Evolutionary conservation across 352 stramenopile genomes (phyloP), one percentile per base, ranked within the genome.

Genomic region (Phytophthora foliorum): DNA sequence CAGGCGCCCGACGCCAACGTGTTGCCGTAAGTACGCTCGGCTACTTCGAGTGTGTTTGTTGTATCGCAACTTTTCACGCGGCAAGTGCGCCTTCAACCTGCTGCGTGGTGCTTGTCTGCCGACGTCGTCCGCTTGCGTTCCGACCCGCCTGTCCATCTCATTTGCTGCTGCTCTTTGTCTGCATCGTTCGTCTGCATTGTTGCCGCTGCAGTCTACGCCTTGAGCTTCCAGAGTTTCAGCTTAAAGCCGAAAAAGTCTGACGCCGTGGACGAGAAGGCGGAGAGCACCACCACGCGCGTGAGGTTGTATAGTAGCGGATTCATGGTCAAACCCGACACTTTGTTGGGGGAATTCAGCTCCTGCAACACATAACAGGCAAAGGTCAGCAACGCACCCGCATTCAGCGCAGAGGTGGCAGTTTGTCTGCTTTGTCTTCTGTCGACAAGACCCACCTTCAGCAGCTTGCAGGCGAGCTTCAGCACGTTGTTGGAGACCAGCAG

Each of bases 221-320:
- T 95, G 59, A 97, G 84, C 72, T 97, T 97, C 80, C 90, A 94
- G 14, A 96, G 75, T 83, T 96, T 96, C 57, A 96, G 81, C 71
- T 96, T 97, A 71, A 97, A 97, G 67, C 91, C 91, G 60, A 97
- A 95, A 54, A 96, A 92, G 69, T 97, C 91, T 16, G 87, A 96
- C 45, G 93, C 87, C 4, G 90, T 91, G 42, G 89, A 95, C 55
- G 87, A 96, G 56, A 97, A 95, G 39, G 91, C 91, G 24, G 89
- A 97, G 50, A 97, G 77, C 56, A 97, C 86, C 45, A 97, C 81
- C 39, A 97, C 89, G 42, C 91, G 85, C 50, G 89, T 97, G 58
- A 97, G 75, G 69, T 97, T 97, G 81, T 96, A 95, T 16, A 97
- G 75, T 56, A 96, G 72, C 29, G 91, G 91, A 63, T 96, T 97